A percentile compares a stretch with the other conserved stretches of the same genome.
Evolutionary conservation across 164 flowering plant species (phyloP).

Genomic region (Magnolia kwangsiensis): DNA sequence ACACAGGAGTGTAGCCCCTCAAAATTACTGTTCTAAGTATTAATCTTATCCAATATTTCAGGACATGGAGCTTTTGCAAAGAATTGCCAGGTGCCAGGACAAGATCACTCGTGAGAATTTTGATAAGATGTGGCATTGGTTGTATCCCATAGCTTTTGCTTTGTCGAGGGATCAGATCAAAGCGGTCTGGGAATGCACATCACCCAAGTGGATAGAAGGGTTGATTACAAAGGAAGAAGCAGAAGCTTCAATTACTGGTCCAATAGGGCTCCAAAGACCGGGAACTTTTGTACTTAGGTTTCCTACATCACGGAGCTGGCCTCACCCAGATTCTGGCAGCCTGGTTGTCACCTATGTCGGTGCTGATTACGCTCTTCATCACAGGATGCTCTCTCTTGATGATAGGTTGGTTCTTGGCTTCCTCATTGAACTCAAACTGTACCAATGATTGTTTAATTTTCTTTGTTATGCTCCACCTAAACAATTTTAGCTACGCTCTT

Average conservation of each 20-base stretch:
- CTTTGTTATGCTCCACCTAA: neutral
- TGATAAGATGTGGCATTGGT: conserved; percentile 90
- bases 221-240: conserved; percentile 91
- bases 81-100: conserved; percentile 65
- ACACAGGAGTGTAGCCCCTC: neutral
- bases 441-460: neutral
- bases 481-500: neutral
- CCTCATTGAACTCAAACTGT: neutral
- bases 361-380: conserved; percentile 56
- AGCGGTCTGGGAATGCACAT: conserved; percentile 51
- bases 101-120: conserved; percentile 58
- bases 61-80: conserved; percentile 72
- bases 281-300: conserved; percentile 91
- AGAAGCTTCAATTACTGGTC: conserved; percentile 64
- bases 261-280: conserved; percentile 58
- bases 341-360: conserved; percentile 82
- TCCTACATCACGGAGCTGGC: conserved; percentile 97
- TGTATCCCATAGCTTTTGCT: conserved; percentile 78
- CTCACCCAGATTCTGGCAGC: conserved; percentile 98
- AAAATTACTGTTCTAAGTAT: neutral
- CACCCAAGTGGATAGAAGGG: conserved; percentile 91
- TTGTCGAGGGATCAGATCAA: conserved; percentile 59
- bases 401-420: conserved; percentile 32
- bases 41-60: conserved; percentile 20
- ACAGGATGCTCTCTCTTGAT: conserved; percentile 63